Evolutionary conservation across 345 rosid species (phyloP).

Genomic region (Syzygium jambos): DNA sequence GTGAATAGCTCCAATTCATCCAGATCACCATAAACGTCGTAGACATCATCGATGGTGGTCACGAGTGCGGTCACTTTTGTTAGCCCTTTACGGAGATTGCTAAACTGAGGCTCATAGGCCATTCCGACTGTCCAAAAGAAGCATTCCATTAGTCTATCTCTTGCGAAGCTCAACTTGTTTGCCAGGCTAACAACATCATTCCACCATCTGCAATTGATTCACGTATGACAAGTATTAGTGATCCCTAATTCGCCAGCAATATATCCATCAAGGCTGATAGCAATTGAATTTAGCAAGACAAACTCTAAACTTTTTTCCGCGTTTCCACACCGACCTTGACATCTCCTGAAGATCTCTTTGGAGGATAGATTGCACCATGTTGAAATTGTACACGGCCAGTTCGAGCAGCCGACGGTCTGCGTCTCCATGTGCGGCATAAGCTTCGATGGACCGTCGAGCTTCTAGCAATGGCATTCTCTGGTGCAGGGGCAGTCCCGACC

Average conservation of each 20-base stretch:
- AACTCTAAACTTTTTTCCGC: neutral
- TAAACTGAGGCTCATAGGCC: conserved; percentile 16
- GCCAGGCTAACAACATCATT: conserved; percentile 10
- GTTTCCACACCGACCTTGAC: neutral
- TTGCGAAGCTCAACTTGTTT: conserved; percentile 19
- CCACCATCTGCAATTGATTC: conserved; percentile 28
- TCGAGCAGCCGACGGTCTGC: conserved; percentile 8
- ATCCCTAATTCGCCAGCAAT: neutral
- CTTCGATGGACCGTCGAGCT: conserved; percentile 23
- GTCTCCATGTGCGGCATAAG: neutral
- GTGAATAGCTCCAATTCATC: conserved; percentile 32
- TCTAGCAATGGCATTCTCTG: conserved; percentile 19
- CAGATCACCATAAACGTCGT: conserved; percentile 27
- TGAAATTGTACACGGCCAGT: conserved; percentile 34
- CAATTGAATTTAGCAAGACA: neutral
- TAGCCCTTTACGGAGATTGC: conserved; percentile 8
- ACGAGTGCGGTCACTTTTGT: conserved; percentile 24
- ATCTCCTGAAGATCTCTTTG: conserved; percentile 21
- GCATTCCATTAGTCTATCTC: conserved; percentile 42
- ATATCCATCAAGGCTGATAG: neutral
- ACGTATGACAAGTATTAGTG: neutral
- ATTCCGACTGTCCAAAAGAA: conserved; percentile 31
- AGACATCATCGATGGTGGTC: conserved; percentile 31
- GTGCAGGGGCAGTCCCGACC: conserved; percentile 19
- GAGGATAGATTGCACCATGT: conserved; percentile 23